Base-by-base conservation (phyloP, 345 rosid species). In the Punica granatum region DNA sequence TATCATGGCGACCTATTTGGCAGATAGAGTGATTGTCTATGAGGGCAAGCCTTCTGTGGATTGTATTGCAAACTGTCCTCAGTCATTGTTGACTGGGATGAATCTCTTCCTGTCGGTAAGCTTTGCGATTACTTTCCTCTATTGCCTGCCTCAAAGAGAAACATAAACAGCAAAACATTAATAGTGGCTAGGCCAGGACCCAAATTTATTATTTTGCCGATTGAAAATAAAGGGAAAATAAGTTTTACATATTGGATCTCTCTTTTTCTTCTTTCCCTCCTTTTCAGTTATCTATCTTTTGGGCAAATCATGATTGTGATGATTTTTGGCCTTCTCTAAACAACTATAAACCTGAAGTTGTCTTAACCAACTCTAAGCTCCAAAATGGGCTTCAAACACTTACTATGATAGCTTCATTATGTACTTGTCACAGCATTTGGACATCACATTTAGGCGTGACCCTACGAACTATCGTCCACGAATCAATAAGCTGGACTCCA, bases 101-200 rank as follows among this genome's bases (percentile, higher is more conserved):
- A 95, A 95, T 81, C 93, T 90, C 68, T 95, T 95, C 83, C 73
- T 95, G 77, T 95, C 97, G 30, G 98, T 95, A 79, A 83, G 98
- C 76, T 30, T 69, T 51, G 12, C 72, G 18, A 39, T 31, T 65
- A 63, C 36, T 37, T 34, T 63, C 39, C 28, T 16, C 16, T 19
- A 7, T 62, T 62, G 43, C 44, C 4, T 34, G 44, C 21, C 31
- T 21, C 15, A n/a, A 21, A 42, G 28, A 49, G 39, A 33, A 66
- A 37, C 15, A 54, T 33, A 66, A n/a, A 37, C 42, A 37, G 11
- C 41, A 37, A 11, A n/a, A 6, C 44, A 41, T 41, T 13, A 23
- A 3, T 19, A 46, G 48, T 46, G 0, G 53, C 53, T 46, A 8
- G n/a, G 1, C 4, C 19, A 4, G n/a, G 53, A 46, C n/a, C 4